Percentiles rank a stretch among this genome's conserved stretches.
Conservation (phyloP, 768 basidiomycete genomes). For the Tylopilus plumbeoviolaceoides region DNA sequence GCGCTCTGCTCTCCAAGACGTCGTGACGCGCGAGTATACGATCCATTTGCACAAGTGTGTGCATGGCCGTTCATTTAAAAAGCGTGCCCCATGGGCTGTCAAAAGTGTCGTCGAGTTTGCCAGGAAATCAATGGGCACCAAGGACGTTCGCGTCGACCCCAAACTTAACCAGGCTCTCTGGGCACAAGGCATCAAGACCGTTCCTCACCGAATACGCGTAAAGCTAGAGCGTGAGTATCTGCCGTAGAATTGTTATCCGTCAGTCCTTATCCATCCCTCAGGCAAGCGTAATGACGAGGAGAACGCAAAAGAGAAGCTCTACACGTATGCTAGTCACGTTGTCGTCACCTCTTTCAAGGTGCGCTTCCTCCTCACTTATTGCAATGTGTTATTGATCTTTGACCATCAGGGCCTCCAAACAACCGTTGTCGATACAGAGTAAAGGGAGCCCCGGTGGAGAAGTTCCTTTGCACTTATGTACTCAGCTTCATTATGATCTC, state of each 20-base stretch:
- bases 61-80: constrained; percentile 92
- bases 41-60: constrained; percentile 96
- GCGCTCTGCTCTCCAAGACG: constrained; percentile 96
- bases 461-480: constrained; percentile 14
- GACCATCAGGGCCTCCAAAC: constrained; percentile 75
- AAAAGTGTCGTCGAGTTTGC: constrained; percentile 94
- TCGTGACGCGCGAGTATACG: constrained; percentile 98
- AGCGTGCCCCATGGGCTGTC: constrained; percentile 94
- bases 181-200: constrained; percentile 90
- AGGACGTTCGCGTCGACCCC: constrained; percentile 91
- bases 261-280: constrained; percentile 27
- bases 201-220: constrained; percentile 88
- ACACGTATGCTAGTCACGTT: constrained; percentile 83
- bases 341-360: constrained; percentile 84
- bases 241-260: neutral
- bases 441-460: constrained; percentile 22
- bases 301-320: constrained; percentile 97
- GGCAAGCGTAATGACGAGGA: constrained; percentile 99
- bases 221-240: constrained; percentile 81
- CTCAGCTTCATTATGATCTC: constrained; percentile 14
- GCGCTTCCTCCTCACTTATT: constrained; percentile 21
- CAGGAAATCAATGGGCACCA: constrained; percentile 91
- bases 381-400: constrained; percentile 1
- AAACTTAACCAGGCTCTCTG: constrained; percentile 96
- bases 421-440: constrained; percentile 77